Base-by-base conservation (phyloP, 2,329 filamentous ascomycete species). In the Tolypocladium amazonense region DNA sequence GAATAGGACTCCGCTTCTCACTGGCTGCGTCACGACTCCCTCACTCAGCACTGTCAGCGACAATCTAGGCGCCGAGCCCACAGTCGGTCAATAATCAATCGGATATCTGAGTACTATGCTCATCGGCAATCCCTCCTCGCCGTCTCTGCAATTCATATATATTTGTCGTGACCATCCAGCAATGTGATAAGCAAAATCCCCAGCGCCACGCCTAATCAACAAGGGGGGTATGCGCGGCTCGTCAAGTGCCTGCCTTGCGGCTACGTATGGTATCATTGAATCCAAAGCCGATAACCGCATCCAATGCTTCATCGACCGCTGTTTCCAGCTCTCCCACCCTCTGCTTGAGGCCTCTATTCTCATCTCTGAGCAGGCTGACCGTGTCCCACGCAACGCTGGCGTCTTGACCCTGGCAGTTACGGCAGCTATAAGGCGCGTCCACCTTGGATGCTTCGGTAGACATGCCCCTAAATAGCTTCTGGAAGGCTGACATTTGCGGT, bases 321-420 rank as follows among this genome's bases (percentile, higher is more conserved):
- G 73, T 76, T 71, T 88, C 85, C 3, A 88, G 70, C 64, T 83
- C 76, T 23, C 78, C 77, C 4, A 88, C 82, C 25, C 83, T 74
- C 45, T 78, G 75, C 74, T 88, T 88, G 56, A 88, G 70, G 11
- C 79, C 78, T 66, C 76, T 80, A 64, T 88, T 88, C 74, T 88
- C 86, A 55, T 83, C 81, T 45, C 82, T 76, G 61, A 88, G 71
- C 55, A 86, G 63, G 58, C 79, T 78, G n/a, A 86, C 84, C 4
- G 85, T 86, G 66, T 87, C 80, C 85, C 85, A 88, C 5, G 85
- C 85, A 43, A 84, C 76, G 63, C 81, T 83, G 15, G 81, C 76
- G 58, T 83, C 80, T 65, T 80, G 79, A 15, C 85, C 84, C 58
- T 77, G 71, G 69, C 85, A 87, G 65, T 86, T 87, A 39, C 70